Evolutionary conservation across 1,139 yeast species (phyloP).

Genomic region (Saccharomyces pastorianus): DNA sequence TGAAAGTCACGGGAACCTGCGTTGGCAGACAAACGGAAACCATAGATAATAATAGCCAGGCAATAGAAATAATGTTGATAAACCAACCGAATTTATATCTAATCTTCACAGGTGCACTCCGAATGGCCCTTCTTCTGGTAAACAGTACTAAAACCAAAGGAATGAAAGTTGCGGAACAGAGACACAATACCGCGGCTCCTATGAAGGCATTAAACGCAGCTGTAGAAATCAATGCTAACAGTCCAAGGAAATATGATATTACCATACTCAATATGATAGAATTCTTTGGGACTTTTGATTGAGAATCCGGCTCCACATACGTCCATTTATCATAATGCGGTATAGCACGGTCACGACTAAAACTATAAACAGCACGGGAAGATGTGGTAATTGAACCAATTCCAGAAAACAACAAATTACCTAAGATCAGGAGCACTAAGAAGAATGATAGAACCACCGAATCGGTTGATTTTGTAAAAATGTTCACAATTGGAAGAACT

Average conservation of each 20-base stretch:
- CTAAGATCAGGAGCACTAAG: slow-evolving; percentile 56
- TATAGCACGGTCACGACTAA: slow-evolving; percentile 82
- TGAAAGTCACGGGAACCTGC: slow-evolving; percentile 52
- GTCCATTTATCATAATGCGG: slow-evolving; percentile 64
- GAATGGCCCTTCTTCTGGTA: slow-evolving; percentile 52
- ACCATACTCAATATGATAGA: slow-evolving; percentile 64
- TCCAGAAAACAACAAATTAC: slow-evolving; percentile 68
- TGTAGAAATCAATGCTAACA: slow-evolving; percentile 58
- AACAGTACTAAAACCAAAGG: slow-evolving; percentile 61
- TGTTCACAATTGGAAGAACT: slow-evolving; percentile 49
- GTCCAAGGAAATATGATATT: slow-evolving; percentile 53
- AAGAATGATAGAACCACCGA: slow-evolving; percentile 61
- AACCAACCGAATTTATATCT: slow-evolving; percentile 55
- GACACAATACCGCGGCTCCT: slow-evolving; percentile 73
- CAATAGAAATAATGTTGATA: slow-evolving; percentile 50
- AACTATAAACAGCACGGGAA: slow-evolving; percentile 77
- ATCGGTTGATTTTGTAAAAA: slow-evolving; percentile 62
- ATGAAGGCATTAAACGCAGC: slow-evolving; percentile 79
- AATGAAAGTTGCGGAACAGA: slow-evolving; percentile 69
- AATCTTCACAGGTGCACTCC: slow-evolving; percentile 65
- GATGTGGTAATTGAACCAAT: slow-evolving; percentile 79
- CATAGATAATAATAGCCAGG: slow-evolving; percentile 55
- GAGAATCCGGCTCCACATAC: slow-evolving; percentile 47
- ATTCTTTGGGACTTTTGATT: slow-evolving; percentile 62
- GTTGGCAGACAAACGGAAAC: slow-evolving; percentile 69